Evolutionary conservation across 352 stramenopile genomes (phyloP).

Genomic region (Phytophthora brassicae): DNA sequence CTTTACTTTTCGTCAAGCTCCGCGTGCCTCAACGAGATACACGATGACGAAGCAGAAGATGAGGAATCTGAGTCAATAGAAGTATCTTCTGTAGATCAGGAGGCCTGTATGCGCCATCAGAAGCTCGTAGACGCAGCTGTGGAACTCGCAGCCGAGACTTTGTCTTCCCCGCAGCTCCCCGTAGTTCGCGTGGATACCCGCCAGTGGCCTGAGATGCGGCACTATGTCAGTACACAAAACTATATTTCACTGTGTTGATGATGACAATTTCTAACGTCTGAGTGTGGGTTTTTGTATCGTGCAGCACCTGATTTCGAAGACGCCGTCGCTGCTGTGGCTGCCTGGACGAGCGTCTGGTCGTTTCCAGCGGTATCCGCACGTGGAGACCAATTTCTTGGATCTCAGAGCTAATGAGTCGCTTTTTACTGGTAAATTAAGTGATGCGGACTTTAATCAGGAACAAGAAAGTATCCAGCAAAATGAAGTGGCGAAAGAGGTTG

Average conservation of each 20-base stretch:
- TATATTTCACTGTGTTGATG: neutral
- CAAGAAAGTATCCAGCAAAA: neutral
- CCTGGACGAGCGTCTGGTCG: constrained; percentile 36
- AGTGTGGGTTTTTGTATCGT: neutral
- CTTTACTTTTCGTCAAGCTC: constrained; percentile 26
- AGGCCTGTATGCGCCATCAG: constrained; percentile 16
- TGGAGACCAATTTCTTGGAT: constrained; percentile 62
- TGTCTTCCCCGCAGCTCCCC: constrained; percentile 25
- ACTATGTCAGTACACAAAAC: constrained; percentile 33
- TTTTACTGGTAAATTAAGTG: constrained; percentile 6
- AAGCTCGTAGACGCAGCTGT: constrained; percentile 27
- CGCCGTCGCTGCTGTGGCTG: constrained; percentile 59
- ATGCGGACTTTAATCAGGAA: constrained; percentile 1
- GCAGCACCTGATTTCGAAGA: constrained; percentile 50
- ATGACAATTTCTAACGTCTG: neutral
- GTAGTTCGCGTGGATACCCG: constrained; percentile 33
- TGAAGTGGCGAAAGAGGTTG: constrained; percentile 14
- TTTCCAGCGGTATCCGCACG: constrained; percentile 63
- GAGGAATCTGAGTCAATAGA: neutral
- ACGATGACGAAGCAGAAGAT: constrained; percentile 14
- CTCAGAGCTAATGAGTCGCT: constrained; percentile 30
- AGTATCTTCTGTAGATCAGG: neutral
- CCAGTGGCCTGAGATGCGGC: constrained; percentile 24
- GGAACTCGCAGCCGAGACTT: constrained; percentile 11
- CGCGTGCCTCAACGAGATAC: neutral